Evolutionary conservation across 352 stramenopile species (phyloP).

Genomic region (Blastocystis sp.): DNA sequence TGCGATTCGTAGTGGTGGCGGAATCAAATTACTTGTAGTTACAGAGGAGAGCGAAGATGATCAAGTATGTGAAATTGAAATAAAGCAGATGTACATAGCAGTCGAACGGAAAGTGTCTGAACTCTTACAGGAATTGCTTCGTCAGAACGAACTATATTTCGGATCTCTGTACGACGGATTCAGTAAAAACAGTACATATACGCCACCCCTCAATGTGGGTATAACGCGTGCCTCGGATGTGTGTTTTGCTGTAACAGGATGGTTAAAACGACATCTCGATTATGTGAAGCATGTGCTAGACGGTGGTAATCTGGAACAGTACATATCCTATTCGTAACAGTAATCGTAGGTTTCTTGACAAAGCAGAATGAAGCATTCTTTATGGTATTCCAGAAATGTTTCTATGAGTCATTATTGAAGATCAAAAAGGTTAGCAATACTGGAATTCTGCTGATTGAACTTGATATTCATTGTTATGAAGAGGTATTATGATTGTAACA

Average conservation of each 20-base stretch:
- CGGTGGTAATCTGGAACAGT: slow-evolving; percentile 40
- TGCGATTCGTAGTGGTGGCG: not conserved
- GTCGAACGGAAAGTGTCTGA: not conserved
- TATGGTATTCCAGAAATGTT: slow-evolving; percentile 34
- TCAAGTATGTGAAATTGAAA: slow-evolving; percentile 41
- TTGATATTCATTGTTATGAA: slow-evolving; percentile 53
- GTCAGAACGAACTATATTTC: slow-evolving; percentile 16
- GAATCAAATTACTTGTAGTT: not conserved
- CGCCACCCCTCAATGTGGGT: slow-evolving; percentile 1
- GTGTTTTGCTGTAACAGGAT: slow-evolving; percentile 45
- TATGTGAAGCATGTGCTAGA: not conserved
- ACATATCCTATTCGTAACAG: slow-evolving; percentile 19
- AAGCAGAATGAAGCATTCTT: not conserved
- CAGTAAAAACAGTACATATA: slow-evolving; percentile 25
- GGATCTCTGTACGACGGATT: not conserved
- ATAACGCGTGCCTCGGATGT: slow-evolving; percentile 34
- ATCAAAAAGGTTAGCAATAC: slow-evolving; percentile 60
- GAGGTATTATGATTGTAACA: not conserved
- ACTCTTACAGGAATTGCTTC: not conserved
- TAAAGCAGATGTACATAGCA: slow-evolving; percentile 47
- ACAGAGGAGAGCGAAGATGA: not conserved
- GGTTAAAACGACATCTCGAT: slow-evolving; percentile 14
- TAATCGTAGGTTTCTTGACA: not conserved
- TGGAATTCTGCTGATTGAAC: slow-evolving; percentile 46
- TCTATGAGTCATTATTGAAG: slow-evolving; percentile 51